phyloP scores from a whole-genome alignment of 441 rosid genomes.

The Gossypium trilobum region DNA sequence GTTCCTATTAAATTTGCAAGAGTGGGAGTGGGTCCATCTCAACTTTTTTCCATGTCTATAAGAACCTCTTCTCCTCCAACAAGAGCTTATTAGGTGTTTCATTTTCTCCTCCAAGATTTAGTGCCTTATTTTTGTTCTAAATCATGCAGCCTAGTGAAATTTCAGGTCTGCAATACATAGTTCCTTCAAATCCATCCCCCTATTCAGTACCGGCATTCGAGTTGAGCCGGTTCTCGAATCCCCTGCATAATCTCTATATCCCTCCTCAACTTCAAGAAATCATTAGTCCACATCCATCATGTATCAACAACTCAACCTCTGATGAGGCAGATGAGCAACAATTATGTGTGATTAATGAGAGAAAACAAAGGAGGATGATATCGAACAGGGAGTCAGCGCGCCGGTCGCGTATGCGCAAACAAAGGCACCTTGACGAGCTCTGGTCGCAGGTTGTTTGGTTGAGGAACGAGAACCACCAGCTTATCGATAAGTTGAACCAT shows the following conservation, averaged over 20 bases:
- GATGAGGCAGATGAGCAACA: constrained; percentile 74
- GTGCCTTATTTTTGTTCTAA: constrained; percentile 7
- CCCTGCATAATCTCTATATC: constrained; percentile 32
- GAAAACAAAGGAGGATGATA: constrained; percentile 67
- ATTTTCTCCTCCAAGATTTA: constrained; percentile 15
- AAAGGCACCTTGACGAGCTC: constrained; percentile 63
- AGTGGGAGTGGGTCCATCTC: constrained; percentile 34
- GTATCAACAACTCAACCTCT: constrained; percentile 64
- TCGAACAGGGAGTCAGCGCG: constrained; percentile 69
- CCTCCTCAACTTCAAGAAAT: constrained; percentile 52
- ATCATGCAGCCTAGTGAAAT: constrained; percentile 60
- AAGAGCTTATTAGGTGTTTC: constrained; percentile 9
- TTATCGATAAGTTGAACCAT: constrained; percentile 59
- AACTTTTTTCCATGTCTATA: constrained; percentile 39
- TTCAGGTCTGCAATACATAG: constrained; percentile 34
- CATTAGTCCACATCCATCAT: constrained; percentile 41
- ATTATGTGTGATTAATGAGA: constrained; percentile 40
- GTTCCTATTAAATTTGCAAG: constrained; percentile 31
- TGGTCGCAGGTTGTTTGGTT: constrained; percentile 59
- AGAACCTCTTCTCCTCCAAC: constrained; percentile 24
- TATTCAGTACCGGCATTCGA: constrained; percentile 43
- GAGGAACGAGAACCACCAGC: constrained; percentile 54
- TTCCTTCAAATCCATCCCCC: constrained; percentile 33
- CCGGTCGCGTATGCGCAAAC: constrained; percentile 66
- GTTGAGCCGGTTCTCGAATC: constrained; percentile 32